A percentile compares a stretch with the other conserved stretches of the same genome.
These are phyloP conservation scores for Trypanosoma scelopori DNA, from an alignment of 208 protist genomes.

Conservation along the genomic window DNA sequence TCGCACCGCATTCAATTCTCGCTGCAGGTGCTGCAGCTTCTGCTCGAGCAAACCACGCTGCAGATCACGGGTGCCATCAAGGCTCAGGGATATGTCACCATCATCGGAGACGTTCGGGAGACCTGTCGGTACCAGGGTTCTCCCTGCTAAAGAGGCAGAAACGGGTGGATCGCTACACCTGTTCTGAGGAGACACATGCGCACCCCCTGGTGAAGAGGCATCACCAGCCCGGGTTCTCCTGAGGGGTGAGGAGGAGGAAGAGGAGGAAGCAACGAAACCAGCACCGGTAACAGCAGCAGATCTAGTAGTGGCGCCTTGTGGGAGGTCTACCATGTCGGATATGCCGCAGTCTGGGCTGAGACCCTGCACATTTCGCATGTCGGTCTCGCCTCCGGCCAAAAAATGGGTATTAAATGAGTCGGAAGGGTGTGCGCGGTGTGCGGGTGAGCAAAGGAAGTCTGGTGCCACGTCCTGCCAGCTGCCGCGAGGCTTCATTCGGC, in stretches of 20 bases:
- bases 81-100: background rate
- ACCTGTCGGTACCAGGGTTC: background rate
- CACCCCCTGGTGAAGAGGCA: background rate
- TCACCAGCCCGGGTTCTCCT: background rate
- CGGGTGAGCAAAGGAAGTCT: background rate
- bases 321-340: no score
- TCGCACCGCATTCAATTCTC: slow-evolving; percentile 48
- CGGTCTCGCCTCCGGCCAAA: no score
- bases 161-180: background rate
- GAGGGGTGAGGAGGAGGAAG: no score
- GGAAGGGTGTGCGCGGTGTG: no score
- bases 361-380: no score
- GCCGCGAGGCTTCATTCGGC: no score
- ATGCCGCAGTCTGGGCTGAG: no score
- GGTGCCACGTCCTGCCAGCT: background rate
- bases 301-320: no score
- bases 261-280: background rate
- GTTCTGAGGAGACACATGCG: background rate
- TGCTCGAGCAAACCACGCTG: slow-evolving; percentile 61
- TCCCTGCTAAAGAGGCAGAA: background rate
- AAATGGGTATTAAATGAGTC: no score
- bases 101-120: background rate
- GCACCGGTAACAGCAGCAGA: no score
- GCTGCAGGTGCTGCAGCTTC: slow-evolving; percentile 52
- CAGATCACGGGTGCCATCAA: slow-evolving; percentile 41